These are phyloP conservation scores for Biscutella laevigata DNA, from an alignment of 441 rosid genomes.

Conservation along the genomic window DNA sequence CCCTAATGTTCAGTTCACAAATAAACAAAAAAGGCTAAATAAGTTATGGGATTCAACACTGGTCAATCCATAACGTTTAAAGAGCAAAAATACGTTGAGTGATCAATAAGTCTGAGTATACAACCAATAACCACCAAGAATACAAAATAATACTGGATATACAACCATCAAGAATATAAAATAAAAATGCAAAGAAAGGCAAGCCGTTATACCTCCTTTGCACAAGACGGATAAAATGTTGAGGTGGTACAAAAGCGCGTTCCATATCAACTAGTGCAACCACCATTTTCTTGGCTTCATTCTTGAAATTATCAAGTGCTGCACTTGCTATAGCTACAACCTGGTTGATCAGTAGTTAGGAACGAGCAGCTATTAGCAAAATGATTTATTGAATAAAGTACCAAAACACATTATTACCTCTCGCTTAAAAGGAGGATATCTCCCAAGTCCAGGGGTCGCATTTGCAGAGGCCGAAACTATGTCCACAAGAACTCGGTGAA, in stretches of 20 bases:
- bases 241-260: conserved; percentile 74
- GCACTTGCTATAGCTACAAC: conserved; percentile 64
- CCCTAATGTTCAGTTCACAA: not conserved
- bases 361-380: not conserved
- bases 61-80: not conserved
- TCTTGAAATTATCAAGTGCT: conserved; percentile 57
- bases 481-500: conserved; percentile 60
- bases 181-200: conserved; percentile 2
- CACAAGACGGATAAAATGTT: conserved; percentile 70
- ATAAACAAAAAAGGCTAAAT: not conserved
- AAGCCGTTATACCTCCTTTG: conserved; percentile 49
- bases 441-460: conserved; percentile 70
- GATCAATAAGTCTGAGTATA: too few species aligned
- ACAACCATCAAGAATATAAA: not conserved
- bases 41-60: not conserved
- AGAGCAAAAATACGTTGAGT: not conserved
- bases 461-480: conserved; percentile 62
- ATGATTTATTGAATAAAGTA: conserved; percentile 10
- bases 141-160: too few species aligned
- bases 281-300: conserved; percentile 62
- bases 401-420: conserved; percentile 39
- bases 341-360: conserved; percentile 21
- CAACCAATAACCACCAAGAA: too few species aligned
- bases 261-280: conserved; percentile 77
- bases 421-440: conserved; percentile 76